Base-by-base conservation (phyloP, 2,329 filamentous ascomycete species). In the Colletotrichum tabaci region DNA sequence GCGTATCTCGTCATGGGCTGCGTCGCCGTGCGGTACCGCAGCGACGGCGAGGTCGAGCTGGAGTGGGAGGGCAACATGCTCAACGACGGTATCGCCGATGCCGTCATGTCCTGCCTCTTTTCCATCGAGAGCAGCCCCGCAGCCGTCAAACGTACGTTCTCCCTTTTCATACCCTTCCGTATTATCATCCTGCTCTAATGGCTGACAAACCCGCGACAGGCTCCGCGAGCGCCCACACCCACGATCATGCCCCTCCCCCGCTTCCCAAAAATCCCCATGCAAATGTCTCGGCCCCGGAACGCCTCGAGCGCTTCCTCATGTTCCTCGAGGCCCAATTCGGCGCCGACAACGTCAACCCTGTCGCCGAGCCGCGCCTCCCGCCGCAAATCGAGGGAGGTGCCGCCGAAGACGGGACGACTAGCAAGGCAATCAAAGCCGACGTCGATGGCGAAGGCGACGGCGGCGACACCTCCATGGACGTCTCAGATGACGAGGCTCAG, bases 31-130 rank as follows among this genome's bases (percentile, higher is more conserved):
- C 89, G 92, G 23, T 95, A 96, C 82, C 89, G 89, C 74, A 89
- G 86, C 73, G 92, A 90, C 75, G 93, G 95, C 67, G 92, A 96
- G 78, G 89, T 98, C 7, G 95, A 97, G 80, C 86, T 98, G 3
- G 95, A 98, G 82, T 99, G 96, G 96, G 96, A 98, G 80, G 96
- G 95, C 69, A 99, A 98, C 80, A 93, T 98, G 85, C 92, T 98
- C 78, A 99, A 98, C 80, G 96, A 99, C 79, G 94, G 95, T 72
- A 97, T 99, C 77, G 96, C 96, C n/a, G 96, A 99, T 82, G 95
- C 96, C 18, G 93, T 98, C 66, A 94, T 98, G 87, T 95, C 95
- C 0, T 94, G 98, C 3, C 87, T 99, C 13, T 91, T 98, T 76
- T 95, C 93, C 0, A 94, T 98, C 26, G 96, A 99, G 83, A 97